Percentiles rank a stretch among this genome's conserved stretches.
Conservation (phyloP, 1,284 basidiomycete genomes). For the Tranzscheliella williamsii region DNA sequence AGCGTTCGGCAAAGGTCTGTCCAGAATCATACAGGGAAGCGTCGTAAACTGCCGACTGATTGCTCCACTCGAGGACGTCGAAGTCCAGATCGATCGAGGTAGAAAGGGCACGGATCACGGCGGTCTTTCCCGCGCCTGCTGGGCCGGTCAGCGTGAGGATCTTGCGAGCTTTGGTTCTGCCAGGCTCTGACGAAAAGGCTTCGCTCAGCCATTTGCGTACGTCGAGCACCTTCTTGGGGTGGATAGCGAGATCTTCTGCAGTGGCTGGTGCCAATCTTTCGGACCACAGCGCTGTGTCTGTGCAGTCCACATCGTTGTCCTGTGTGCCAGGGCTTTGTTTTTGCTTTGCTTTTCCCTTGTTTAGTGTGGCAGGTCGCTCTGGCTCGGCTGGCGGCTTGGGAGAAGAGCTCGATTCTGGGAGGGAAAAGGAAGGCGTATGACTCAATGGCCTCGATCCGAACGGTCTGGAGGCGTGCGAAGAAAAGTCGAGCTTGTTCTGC, state of each 20-base stretch:
- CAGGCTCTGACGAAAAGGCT: conserved; percentile 71
- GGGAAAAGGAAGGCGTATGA: conserved; percentile 19
- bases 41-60: conserved; percentile 58
- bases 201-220: conserved; percentile 83
- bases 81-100: conserved; percentile 70
- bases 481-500: conserved; percentile 40
- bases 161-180: conserved; percentile 72
- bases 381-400: neutral
- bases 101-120: conserved; percentile 76
- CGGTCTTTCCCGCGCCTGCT: conserved; percentile 86
- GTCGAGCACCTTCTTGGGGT: conserved; percentile 81
- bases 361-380: neutral
- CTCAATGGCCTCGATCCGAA: conserved; percentile 16
- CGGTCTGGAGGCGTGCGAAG: neutral
- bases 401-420: conserved; percentile 1
- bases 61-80: conserved; percentile 85
- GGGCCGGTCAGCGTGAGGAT: conserved; percentile 85
- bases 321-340: neutral
- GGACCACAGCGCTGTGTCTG: conserved; percentile 10
- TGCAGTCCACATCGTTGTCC: neutral
- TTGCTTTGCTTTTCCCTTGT: conserved; percentile 17
- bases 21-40: neutral
- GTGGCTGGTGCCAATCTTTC: conserved; percentile 9
- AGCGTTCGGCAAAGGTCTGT: conserved; percentile 35
- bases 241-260: conserved; percentile 75